Base-by-base conservation (phyloP, 2,329 filamentous ascomycete genomes). In the Aureobasidium vineae region DNA sequence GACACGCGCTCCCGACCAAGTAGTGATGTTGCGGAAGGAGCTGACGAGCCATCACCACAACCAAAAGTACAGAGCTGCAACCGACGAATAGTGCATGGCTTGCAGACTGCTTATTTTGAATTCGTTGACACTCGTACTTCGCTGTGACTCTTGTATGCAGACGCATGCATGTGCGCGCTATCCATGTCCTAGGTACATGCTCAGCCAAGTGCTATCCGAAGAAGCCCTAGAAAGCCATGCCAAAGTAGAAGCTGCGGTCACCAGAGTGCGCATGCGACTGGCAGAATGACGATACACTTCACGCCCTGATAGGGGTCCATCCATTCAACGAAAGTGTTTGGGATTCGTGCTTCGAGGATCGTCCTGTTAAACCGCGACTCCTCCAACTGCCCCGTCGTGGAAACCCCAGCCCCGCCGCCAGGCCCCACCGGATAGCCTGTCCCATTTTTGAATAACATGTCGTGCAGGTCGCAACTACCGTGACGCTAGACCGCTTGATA, bases 381-480 rank as follows among this genome's bases (percentile, higher is more conserved):
- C 26, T 41, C 26, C 16, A 33, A 15, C 21, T 31, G 56, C 57
- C 41, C 54, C 54, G 54, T 59, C 26, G 40, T 31, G 11, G 41
- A 31, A 26, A 16, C 40, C 40, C 40, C 13, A 21, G 16, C 31
- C 38, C 54, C 54, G 23, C 31, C 54, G 38, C 54, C 15, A 5
- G 5, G n/a, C 54, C 40, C 54, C 54, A 40, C 28, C 54, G 54
- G 54, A 11, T 33, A 21, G 3, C 3, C 11, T 15, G 7, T 28
- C 31, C 40, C 19, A 7, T 26, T 33, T 8, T 5, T 15, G 3
- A 13, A 49, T 31, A 61, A 49, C n/a, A 61, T 49, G 41, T 61
- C 41, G 57, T 47, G 57, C 57, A 49, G 28, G 8, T n/a, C 15
- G 33, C 57, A 47, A 61, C 41, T 61, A 43, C 41, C 57, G 57